These are phyloP conservation scores for Harringtonia aguacate DNA, from an alignment of 2,329 filamentous ascomycete genomes.

Conservation along the genomic window DNA sequence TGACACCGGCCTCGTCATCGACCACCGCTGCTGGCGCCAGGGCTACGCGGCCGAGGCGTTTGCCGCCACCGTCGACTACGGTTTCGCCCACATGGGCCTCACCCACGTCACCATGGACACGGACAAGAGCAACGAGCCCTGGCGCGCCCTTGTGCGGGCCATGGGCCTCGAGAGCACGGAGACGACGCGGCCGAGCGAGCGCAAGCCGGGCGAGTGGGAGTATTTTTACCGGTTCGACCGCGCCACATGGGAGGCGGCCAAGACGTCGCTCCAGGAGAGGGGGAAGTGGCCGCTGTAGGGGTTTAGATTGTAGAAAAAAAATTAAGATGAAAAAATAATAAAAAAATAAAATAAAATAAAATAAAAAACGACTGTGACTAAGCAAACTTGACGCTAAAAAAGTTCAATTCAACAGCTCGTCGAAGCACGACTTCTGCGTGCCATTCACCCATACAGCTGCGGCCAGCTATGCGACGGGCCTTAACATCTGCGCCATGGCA, in stretches of 20 bases:
- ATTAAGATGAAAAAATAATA: too few relatives aligned
- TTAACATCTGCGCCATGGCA: background rate
- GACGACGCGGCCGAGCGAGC: background rate
- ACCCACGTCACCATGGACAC: constrained; percentile 1
- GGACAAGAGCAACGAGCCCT: background rate
- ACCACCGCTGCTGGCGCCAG: constrained; percentile 2
- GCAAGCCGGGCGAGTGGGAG: background rate
- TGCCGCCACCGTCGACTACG: background rate
- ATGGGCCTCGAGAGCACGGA: background rate
- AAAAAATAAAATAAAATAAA: too few relatives aligned
- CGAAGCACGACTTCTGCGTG: too few relatives aligned
- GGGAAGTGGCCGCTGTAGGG: background rate
- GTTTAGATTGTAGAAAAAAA: too few relatives aligned
- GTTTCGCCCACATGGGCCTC: background rate
- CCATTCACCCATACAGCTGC: too few relatives aligned
- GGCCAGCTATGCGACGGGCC: background rate
- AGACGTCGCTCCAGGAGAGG: background rate
- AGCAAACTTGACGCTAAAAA: background rate
- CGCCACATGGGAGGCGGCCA: background rate
- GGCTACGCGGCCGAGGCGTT: background rate
- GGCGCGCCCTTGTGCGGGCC: background rate
- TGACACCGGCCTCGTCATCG: constrained; percentile 1
- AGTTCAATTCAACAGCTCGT: too few relatives aligned
- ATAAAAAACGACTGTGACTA: too few relatives aligned
- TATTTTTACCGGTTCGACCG: background rate